Conservation (phyloP, 2,329 filamentous ascomycete species). For the Hymenotorrendiella dingleyae region DNA sequence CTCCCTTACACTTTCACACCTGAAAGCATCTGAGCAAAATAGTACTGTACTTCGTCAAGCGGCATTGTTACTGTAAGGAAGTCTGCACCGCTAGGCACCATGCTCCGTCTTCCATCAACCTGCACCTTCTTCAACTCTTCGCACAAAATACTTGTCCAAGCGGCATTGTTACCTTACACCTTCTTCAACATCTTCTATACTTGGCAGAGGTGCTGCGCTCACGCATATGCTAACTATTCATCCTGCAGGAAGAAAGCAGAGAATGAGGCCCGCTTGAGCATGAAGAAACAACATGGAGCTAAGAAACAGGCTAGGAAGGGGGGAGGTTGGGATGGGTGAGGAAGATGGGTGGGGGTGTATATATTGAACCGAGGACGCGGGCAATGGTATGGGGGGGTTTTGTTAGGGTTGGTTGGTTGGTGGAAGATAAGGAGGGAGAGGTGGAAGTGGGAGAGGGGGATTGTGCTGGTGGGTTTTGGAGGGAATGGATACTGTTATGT, state of each 20-base stretch:
- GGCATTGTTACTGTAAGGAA: no score
- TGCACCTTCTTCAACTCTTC: not conserved
- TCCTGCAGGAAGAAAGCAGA: constrained; percentile 24
- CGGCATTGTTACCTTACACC: not conserved
- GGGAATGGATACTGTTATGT: no score
- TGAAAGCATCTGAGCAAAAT: no score
- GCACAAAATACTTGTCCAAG: no score
- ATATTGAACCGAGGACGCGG: not conserved
- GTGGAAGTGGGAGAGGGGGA: not conserved
- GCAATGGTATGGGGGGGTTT: not conserved
- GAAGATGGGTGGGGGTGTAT: not conserved
- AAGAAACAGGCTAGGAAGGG: constrained; percentile 26
- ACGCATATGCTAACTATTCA: not conserved
- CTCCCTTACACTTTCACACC: no score
- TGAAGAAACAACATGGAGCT: constrained; percentile 30
- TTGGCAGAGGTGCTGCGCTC: not conserved
- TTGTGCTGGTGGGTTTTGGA: not conserved
- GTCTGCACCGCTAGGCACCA: no score
- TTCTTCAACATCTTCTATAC: not conserved
- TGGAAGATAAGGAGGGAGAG: not conserved
- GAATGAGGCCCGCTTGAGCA: constrained; percentile 25
- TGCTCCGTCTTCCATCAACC: not conserved
- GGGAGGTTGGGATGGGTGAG: not conserved
- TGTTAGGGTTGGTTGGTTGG: not conserved
- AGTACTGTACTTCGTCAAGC: no score